A percentile compares a stretch with the other conserved stretches of the same genome.
Evolutionary conservation across 139 green algal genomes (phyloP).

Genomic region (Closterium sp.): DNA sequence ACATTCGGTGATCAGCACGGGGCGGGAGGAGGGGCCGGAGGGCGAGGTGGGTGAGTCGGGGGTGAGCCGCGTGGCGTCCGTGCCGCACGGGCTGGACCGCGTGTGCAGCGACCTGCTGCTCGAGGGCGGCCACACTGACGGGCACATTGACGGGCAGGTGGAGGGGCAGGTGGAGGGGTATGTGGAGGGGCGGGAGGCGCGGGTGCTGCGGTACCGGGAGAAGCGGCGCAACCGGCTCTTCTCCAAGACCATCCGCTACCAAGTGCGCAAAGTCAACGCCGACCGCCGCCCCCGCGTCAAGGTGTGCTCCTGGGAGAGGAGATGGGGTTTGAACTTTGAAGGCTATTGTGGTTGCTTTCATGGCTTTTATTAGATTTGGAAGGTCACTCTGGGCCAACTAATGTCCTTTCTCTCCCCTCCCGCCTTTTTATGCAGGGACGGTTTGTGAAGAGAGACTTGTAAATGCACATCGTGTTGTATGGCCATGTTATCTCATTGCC

Average conservation of each 20-base stretch:
- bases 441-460: neutral
- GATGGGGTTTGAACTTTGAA: neutral
- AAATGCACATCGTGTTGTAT: neutral
- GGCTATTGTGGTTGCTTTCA: no score
- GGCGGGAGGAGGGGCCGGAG: neutral
- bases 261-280: slow-evolving; percentile 51
- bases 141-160: neutral
- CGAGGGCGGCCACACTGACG: neutral
- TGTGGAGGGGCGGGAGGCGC: slow-evolving; percentile 15
- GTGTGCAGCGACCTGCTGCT: neutral
- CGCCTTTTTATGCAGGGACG: neutral
- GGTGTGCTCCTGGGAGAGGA: neutral
- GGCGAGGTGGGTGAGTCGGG: neutral
- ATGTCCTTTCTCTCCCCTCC: neutral
- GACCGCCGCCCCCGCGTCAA: slow-evolving; percentile 50
- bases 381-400: no score
- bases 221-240: slow-evolving; percentile 47
- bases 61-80: neutral
- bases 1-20: neutral
- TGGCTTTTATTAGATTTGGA: no score
- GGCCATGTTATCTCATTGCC: no score
- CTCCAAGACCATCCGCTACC: slow-evolving; percentile 49
- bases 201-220: slow-evolving; percentile 41
- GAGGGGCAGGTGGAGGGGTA: neutral
- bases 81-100: neutral